These are phyloP conservation scores for Microbotryomycetes sp. DNA, from an alignment of 1,284 basidiomycete genomes.

Conservation along the genomic window DNA sequence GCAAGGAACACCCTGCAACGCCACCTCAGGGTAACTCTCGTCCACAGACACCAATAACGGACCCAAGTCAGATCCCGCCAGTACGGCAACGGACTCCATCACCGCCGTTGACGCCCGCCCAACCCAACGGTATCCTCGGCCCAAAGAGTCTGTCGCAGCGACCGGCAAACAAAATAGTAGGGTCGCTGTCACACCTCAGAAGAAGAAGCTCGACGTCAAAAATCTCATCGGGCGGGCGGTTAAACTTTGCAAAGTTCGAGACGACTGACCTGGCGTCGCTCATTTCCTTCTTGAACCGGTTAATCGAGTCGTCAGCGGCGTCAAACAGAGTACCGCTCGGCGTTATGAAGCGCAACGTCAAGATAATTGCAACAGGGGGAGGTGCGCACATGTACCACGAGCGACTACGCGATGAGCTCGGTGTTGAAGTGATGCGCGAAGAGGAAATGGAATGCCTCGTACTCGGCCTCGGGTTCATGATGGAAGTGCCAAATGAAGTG, in stretches of 20 bases:
- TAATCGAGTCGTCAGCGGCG: constrained; percentile 77
- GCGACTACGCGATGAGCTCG: constrained; percentile 64
- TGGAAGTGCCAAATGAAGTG: constrained; percentile 92
- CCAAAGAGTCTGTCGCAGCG: constrained; percentile 30
- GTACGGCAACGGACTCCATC: constrained; percentile 26
- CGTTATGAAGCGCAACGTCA: constrained; percentile 87
- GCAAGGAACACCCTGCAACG: constrained; percentile 10
- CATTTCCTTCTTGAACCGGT: constrained; percentile 75
- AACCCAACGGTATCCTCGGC: constrained; percentile 35
- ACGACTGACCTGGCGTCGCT: constrained; percentile 81
- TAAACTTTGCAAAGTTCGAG: constrained; percentile 98
- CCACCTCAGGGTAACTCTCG: constrained; percentile 3
- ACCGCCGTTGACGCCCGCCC: constrained; percentile 24
- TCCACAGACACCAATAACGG: constrained; percentile 6
- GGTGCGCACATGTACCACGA: constrained; percentile 93
- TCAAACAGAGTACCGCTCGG: constrained; percentile 83
- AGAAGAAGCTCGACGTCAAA: constrained; percentile 38
- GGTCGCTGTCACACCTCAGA: constrained; percentile 14
- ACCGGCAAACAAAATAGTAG: background rate
- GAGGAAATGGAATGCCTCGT: constrained; percentile 99
- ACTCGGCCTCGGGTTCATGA: constrained; percentile 92
- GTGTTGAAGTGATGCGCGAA: constrained; percentile 67
- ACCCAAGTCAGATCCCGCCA: constrained; percentile 27
- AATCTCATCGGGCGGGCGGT: constrained; percentile 76
- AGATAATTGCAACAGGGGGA: constrained; percentile 96